Conservation (phyloP, 768 basidiomycete species). For the Termitomyces heimii region DNA sequence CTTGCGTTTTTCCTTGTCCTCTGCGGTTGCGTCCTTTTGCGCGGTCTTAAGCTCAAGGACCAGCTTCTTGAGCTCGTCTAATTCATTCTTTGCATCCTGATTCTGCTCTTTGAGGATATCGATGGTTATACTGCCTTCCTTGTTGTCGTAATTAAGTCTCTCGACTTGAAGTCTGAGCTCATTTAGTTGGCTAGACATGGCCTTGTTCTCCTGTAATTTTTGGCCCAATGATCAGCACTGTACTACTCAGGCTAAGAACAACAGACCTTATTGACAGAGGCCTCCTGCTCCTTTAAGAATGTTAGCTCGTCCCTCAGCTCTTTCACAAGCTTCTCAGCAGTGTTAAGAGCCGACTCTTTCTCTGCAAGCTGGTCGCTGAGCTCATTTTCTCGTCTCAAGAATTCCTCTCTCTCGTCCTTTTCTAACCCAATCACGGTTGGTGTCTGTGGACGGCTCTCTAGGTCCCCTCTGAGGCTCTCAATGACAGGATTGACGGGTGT, state of each 20-base stretch:
- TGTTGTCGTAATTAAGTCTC: constrained; percentile 91
- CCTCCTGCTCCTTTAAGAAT: constrained; percentile 90
- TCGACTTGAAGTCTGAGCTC: constrained; percentile 90
- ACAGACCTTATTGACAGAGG: constrained; percentile 64
- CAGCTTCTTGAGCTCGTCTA: constrained; percentile 84
- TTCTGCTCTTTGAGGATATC: constrained; percentile 97
- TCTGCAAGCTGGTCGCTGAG: constrained; percentile 90
- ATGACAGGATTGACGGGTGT: constrained; percentile 73
- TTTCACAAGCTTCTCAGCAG: constrained; percentile 81
- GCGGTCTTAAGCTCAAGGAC: constrained; percentile 72
- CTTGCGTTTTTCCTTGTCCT: constrained; percentile 98
- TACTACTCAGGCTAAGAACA: not conserved
- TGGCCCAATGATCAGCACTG: not conserved
- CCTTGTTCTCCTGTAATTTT: constrained; percentile 75
- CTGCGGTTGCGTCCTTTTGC: constrained; percentile 81
- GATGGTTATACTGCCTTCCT: constrained; percentile 87
- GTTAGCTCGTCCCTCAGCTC: constrained; percentile 86
- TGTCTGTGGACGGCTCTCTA: constrained; percentile 86
- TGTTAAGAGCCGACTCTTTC: constrained; percentile 74
- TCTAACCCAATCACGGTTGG: constrained; percentile 85
- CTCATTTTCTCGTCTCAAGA: constrained; percentile 94
- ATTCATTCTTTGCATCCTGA: constrained; percentile 74
- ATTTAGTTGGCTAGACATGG: constrained; percentile 88
- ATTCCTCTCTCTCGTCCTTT: constrained; percentile 97
- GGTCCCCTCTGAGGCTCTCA: constrained; percentile 63